These are phyloP conservation scores for Clarkia xantiana DNA, from an alignment of 345 rosid species.

Conservation along the genomic window DNA sequence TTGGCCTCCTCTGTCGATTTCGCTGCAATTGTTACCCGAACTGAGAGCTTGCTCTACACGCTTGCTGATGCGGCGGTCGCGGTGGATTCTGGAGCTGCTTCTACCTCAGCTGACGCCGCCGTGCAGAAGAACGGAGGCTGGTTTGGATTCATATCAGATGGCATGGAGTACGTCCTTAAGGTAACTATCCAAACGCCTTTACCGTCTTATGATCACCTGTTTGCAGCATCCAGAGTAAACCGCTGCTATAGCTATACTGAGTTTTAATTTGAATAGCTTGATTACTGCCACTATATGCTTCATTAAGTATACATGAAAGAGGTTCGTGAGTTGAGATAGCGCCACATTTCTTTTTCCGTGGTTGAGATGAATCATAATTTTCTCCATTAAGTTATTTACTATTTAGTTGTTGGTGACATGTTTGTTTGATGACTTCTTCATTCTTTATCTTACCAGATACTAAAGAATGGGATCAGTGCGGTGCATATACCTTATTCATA, in stretches of 20 bases:
- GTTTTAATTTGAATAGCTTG: background rate
- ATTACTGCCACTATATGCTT: background rate
- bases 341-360: too few species aligned
- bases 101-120: slow-evolving; percentile 32
- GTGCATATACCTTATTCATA: slow-evolving; percentile 82
- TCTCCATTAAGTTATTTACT: too few species aligned
- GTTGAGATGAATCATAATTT: too few species aligned
- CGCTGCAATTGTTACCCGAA: slow-evolving; percentile 27
- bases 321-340: background rate
- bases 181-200: slow-evolving; percentile 14
- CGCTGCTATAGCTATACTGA: too few species aligned
- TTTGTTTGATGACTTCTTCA: background rate
- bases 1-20: slow-evolving; percentile 37
- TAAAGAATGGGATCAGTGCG: slow-evolving; percentile 70
- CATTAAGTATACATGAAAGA: background rate
- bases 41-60: slow-evolving; percentile 68
- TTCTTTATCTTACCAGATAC: slow-evolving; percentile 25
- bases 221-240: background rate
- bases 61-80: slow-evolving; percentile 78
- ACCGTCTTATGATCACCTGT: background rate
- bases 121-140: slow-evolving; percentile 76
- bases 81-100: slow-evolving; percentile 31
- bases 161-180: slow-evolving; percentile 85
- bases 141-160: slow-evolving; percentile 83
- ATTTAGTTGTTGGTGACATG: too few species aligned